Percentiles rank a stretch among this genome's conserved stretches.
Conservation (phyloP, 1,284 basidiomycete species). For the Sanghuangporus weigelae region DNA sequence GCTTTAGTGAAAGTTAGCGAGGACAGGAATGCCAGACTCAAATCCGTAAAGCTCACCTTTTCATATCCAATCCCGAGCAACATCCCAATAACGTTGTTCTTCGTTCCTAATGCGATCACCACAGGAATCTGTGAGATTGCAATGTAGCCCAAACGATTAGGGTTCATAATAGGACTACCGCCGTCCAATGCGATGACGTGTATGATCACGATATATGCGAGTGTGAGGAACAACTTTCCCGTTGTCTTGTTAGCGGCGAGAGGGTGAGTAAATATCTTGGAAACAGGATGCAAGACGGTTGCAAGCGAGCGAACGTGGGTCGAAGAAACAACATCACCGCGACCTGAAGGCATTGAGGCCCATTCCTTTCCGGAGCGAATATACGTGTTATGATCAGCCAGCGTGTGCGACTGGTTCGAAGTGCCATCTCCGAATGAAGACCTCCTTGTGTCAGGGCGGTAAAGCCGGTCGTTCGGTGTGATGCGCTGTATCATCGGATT, state of each 20-base stretch:
- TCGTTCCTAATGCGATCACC: slow-evolving; percentile 62
- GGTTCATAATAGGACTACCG: slow-evolving; percentile 46
- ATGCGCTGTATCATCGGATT: background rate
- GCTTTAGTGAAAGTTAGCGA: slow-evolving; percentile 11
- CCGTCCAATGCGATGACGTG: slow-evolving; percentile 45
- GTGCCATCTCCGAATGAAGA: background rate
- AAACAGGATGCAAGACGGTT: slow-evolving; percentile 5
- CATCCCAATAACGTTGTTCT: slow-evolving; percentile 51
- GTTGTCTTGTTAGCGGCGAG: slow-evolving; percentile 28
- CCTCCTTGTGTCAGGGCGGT: background rate
- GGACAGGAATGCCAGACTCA: background rate
- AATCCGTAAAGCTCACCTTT: background rate
- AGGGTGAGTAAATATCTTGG: background rate
- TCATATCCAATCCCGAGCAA: slow-evolving; percentile 11
- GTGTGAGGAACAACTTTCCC: slow-evolving; percentile 41
- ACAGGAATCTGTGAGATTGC: slow-evolving; percentile 67
- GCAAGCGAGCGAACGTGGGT: slow-evolving; percentile 3
- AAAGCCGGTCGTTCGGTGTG: background rate
- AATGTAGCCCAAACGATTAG: slow-evolving; percentile 54
- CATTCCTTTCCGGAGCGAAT: background rate
- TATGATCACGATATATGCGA: slow-evolving; percentile 43
- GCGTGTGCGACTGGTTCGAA: background rate
- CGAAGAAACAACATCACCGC: background rate
- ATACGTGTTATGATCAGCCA: background rate
- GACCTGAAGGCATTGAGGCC: background rate